These are phyloP conservation scores for Arthrobotrys iridis DNA, from an alignment of 2,329 filamentous ascomycete species.

Conservation along the genomic window DNA sequence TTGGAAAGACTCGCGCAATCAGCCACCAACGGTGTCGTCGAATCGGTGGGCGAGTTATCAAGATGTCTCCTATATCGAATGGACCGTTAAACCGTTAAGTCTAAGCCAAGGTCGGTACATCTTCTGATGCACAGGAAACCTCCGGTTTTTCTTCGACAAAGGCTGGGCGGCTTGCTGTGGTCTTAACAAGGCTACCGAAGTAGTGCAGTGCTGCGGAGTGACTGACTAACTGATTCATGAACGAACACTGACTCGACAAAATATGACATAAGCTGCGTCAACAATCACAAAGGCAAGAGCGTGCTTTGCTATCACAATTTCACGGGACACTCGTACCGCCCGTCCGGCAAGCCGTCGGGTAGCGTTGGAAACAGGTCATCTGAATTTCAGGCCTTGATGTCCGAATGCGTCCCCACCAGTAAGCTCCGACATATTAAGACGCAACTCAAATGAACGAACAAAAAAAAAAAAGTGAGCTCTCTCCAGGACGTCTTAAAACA, in stretches of 20 bases:
- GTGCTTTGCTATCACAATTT: background rate
- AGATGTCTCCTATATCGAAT: conserved; percentile 2
- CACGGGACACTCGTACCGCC: conserved; percentile 3
- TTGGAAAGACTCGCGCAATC: conserved; percentile 14
- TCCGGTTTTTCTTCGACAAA: background rate
- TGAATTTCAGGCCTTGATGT: conserved; percentile 32
- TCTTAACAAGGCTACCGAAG: no score
- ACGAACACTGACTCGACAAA: background rate
- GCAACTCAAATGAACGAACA: conserved; percentile 8
- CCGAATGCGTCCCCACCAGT: conserved; percentile 53
- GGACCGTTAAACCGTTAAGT: conserved; percentile 5
- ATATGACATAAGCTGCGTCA: background rate
- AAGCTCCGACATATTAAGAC: conserved; percentile 34
- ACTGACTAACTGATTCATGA: background rate
- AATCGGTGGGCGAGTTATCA: background rate
- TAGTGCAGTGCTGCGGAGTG: no score
- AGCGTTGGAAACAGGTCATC: background rate
- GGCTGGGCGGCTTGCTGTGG: no score
- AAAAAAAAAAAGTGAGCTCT: conserved; percentile 29
- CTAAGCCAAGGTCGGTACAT: conserved; percentile 30
- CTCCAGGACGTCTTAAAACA: conserved; percentile 27
- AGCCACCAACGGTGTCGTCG: background rate
- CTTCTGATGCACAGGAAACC: conserved; percentile 32
- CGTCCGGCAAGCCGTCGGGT: conserved; percentile 5
- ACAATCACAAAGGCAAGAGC: background rate